Evolutionary conservation across 2,329 filamentous ascomycete genomes (phyloP), one percentile per base, ranked within the genome.

Genomic region (Ophiocordyceps camponoti-rufipedis): DNA sequence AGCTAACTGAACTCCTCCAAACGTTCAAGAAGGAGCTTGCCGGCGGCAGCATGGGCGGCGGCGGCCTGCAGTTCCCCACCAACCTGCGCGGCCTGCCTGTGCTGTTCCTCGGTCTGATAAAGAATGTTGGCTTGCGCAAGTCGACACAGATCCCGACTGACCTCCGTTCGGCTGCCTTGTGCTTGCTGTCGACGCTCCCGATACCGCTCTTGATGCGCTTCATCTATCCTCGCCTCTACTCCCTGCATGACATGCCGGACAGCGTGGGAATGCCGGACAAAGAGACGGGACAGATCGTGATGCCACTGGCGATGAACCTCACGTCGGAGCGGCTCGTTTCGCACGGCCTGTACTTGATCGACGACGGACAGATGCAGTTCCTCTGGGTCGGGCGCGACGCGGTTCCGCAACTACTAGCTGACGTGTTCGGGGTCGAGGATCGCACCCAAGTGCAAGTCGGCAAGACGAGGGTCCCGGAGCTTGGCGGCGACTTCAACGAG

Each of bases 11-110:
- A 66, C 75, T 98, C 43, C 70, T 98, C 48, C 82, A 89, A 61
- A 96, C 89, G 0, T 98, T 95, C 69, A 84, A 87, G 66, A 96
- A 96, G 68, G 91, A 98, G 62, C 74, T 98, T 48, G 89, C 85
- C 14, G 89, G 89, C 52, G 89, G 89, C 51, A 95, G 89, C 64
- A 91, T 95, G 76, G 88, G 89, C 44, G 88, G 87, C 46, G 89
- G 89, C 45, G 88, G 89, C 42, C 71, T 98, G 16, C 91, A 95
- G 59, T 91, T 96, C 70, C 88, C 91, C 18, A 82, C 85, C 48
- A 98, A 98, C 62, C 69, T 98, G 47, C 80, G 89, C 47, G 87
- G 80, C 32, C 71, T 98, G 28, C 88, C 91, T 1, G 77, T 93
- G 46, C 70, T 98, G 41, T 96, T 98, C 73, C 70, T 98, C 35